phyloP scores from a whole-genome alignment of 305 asterid species.

The Fraxinus greggii region DNA sequence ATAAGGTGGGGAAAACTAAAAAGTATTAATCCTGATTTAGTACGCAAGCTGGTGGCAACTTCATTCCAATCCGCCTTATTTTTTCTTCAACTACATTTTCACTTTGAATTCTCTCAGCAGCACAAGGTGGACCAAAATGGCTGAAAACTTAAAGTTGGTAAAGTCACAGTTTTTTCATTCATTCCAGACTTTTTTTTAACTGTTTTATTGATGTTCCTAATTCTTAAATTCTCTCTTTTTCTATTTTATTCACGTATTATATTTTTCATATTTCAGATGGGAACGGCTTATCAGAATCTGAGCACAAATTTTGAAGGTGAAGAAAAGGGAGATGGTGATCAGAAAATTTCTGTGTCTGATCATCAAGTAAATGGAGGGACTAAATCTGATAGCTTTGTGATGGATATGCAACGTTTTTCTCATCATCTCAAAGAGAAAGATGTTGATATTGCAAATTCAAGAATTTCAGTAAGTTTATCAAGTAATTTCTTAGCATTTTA shows the following conservation, averaged over 20 bases:
- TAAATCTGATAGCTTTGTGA: slow-evolving; percentile 54
- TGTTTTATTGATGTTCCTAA: slow-evolving; percentile 28
- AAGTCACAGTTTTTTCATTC: neutral
- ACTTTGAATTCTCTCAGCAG: slow-evolving; percentile 8
- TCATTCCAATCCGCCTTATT: neutral
- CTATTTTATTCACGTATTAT: neutral
- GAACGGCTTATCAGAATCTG: slow-evolving; percentile 36
- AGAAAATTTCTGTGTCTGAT: neutral
- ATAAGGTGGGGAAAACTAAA: slow-evolving; percentile 23
- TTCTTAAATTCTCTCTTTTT: neutral
- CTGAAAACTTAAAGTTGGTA: neutral
- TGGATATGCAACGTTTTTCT: slow-evolving; percentile 67
- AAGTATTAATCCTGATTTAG: slow-evolving; percentile 7
- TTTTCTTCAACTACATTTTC: neutral
- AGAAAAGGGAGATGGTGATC: neutral
- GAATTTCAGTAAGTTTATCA: slow-evolving; percentile 46
- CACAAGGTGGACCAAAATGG: slow-evolving; percentile 22
- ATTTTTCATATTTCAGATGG: slow-evolving; percentile 29
- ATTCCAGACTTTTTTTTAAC: slow-evolving; percentile 1
- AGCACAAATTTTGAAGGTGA: slow-evolving; percentile 33
- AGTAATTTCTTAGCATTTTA: neutral
- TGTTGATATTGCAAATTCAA: slow-evolving; percentile 41
- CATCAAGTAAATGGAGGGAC: slow-evolving; percentile 23
- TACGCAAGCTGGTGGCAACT: slow-evolving; percentile 26
- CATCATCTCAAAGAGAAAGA: slow-evolving; percentile 50